Percentiles rank a stretch among this genome's conserved stretches.
phyloP scores from a whole-genome alignment of 2,329 filamentous ascomycete genomes.

The Boeremia exigua region DNA sequence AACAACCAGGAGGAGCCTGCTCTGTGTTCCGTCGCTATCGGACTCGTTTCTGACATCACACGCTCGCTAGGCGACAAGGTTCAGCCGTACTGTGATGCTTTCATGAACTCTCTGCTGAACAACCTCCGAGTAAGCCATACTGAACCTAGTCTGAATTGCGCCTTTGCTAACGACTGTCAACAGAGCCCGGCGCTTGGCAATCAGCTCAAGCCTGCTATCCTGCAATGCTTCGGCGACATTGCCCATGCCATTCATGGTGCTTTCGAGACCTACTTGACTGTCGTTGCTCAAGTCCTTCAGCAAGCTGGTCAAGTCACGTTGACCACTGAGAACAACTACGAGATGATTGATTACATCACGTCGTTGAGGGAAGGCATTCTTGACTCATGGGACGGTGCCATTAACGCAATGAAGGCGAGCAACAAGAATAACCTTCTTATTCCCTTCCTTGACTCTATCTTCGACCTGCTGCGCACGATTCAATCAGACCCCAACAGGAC shows the following conservation, averaged over 20 bases:
- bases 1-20: constrained; percentile 94
- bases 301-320: constrained; percentile 86
- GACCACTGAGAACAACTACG: constrained; percentile 80
- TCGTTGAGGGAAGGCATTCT: constrained; percentile 96
- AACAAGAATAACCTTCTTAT: constrained; percentile 74
- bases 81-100: constrained; percentile 93
- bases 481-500: constrained; percentile 85
- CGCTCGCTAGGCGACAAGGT: constrained; percentile 88
- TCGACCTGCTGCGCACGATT: constrained; percentile 82
- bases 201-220: constrained; percentile 96
- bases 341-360: constrained; percentile 96
- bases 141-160: background rate
- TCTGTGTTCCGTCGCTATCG: constrained; percentile 96
- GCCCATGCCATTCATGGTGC: constrained; percentile 89
- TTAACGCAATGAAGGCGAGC: constrained; percentile 88
- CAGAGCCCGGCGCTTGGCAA: constrained; percentile 86
- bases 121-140: constrained; percentile 74
- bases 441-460: constrained; percentile 83
- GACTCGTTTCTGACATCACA: constrained; percentile 94
- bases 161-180: constrained; percentile 1
- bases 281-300: constrained; percentile 92
- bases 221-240: constrained; percentile 98
- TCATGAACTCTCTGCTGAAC: constrained; percentile 97
- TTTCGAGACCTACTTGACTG: constrained; percentile 90
- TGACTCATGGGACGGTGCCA: constrained; percentile 98